These are phyloP conservation scores for Discostella pseudostelligera DNA, from an alignment of 108 stramenopile genomes.

Conservation along the genomic window DNA sequence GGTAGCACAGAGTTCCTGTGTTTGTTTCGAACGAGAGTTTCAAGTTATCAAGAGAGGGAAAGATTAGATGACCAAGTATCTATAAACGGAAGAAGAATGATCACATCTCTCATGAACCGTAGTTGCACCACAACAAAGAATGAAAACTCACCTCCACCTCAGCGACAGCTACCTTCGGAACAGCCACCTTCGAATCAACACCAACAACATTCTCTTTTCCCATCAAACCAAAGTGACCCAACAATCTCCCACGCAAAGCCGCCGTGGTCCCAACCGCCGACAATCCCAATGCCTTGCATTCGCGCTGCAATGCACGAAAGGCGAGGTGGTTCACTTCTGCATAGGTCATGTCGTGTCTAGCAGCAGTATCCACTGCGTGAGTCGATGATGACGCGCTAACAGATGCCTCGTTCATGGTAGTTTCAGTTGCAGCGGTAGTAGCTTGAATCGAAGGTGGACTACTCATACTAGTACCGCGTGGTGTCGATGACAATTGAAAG, in stretches of 20 bases:
- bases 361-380: background rate
- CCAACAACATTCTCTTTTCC: conserved; percentile 37
- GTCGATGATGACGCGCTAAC: too few relatives aligned
- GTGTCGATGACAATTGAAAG: too few relatives aligned
- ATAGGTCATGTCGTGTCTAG: conserved; percentile 9
- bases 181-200: conserved; percentile 14
- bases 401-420: too few relatives aligned
- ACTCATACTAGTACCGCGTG: too few relatives aligned
- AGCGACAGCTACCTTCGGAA: conserved; percentile 11
- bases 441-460: too few relatives aligned
- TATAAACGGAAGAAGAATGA: background rate
- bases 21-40: background rate
- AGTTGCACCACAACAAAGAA: background rate
- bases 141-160: conserved; percentile 36
- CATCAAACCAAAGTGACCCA: conserved; percentile 46
- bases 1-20: conserved; percentile 44
- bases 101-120: background rate
- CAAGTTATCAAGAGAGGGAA: background rate
- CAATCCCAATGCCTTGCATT: conserved; percentile 58
- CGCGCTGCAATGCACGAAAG: conserved; percentile 64
- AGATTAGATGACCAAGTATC: background rate
- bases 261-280: conserved; percentile 67
- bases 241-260: conserved; percentile 54
- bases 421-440: too few relatives aligned
- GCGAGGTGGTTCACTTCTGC: conserved; percentile 52